phyloP scores from a whole-genome alignment of 2,329 filamentous ascomycete species.

The Sarocladiaceae sp. region DNA sequence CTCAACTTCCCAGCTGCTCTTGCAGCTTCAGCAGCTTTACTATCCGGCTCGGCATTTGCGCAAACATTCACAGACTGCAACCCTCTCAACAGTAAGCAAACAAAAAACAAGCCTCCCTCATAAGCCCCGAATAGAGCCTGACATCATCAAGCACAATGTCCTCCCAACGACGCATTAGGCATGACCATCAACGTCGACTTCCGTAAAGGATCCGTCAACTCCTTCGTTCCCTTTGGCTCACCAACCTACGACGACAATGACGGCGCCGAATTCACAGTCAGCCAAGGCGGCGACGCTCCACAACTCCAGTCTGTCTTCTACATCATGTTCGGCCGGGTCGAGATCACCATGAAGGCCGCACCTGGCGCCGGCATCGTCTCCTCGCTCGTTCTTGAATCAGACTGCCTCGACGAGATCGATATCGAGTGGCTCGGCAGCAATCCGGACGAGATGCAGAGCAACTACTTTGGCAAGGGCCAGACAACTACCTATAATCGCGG shows the following conservation, averaged over 20 bases:
- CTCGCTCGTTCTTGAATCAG: conserved; percentile 84
- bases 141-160: conserved; percentile 48
- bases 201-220: conserved; percentile 66
- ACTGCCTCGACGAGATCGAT: conserved; percentile 92
- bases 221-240: conserved; percentile 65
- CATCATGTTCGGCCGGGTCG: conserved; percentile 96
- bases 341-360: conserved; percentile 78
- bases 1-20: conserved; percentile 14
- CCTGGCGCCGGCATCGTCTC: conserved; percentile 89
- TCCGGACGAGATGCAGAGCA: conserved; percentile 75
- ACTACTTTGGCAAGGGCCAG: conserved; percentile 93
- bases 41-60: conserved; percentile 22
- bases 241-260: conserved; percentile 64
- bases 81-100: conserved; percentile 28
- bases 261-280: conserved; percentile 77
- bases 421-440: conserved; percentile 90
- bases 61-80: conserved; percentile 37
- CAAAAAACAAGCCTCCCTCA: not conserved
- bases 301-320: conserved; percentile 89
- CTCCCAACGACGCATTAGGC: conserved; percentile 72
- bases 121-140: not conserved
- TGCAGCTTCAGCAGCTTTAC: conserved; percentile 17
- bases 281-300: conserved; percentile 72
- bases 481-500: conserved; percentile 83
- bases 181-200: conserved; percentile 83